Conservation (phyloP, 495 filamentous ascomycete genomes). For the Copromyces sp. region DNA sequence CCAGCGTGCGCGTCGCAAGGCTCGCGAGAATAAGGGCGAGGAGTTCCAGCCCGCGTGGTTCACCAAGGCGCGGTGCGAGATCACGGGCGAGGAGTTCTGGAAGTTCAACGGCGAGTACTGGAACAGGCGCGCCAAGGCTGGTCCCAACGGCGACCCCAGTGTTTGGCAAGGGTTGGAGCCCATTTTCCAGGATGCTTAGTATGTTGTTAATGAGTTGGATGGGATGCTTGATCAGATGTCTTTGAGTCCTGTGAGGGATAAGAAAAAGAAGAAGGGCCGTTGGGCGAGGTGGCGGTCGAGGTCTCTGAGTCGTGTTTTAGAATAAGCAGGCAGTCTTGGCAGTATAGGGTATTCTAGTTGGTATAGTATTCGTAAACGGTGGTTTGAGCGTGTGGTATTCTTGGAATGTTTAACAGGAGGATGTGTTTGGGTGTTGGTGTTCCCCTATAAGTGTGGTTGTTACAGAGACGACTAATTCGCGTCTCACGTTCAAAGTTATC, state of each 20-base stretch:
- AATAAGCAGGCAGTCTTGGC: background rate
- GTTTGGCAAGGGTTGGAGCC: constrained; percentile 43
- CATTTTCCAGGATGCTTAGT: constrained; percentile 22
- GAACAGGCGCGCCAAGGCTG: constrained; percentile 52
- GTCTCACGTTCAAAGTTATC: background rate
- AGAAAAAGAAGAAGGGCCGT: background rate
- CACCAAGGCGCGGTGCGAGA: constrained; percentile 51
- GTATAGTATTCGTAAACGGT: background rate
- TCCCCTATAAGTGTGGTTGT: background rate
- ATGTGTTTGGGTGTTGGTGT: background rate
- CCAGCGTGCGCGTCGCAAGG: constrained; percentile 67
- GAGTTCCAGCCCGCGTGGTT: constrained; percentile 87
- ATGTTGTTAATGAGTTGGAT: background rate
- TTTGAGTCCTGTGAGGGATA: background rate
- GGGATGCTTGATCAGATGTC: background rate
- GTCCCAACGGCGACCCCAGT: constrained; percentile 27
- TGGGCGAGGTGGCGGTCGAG: background rate
- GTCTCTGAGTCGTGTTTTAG: background rate
- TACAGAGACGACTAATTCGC: background rate
- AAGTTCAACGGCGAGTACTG: constrained; percentile 82
- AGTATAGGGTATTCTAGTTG: background rate
- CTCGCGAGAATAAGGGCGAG: constrained; percentile 64
- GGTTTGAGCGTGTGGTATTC: background rate
- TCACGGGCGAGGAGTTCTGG: constrained; percentile 90
- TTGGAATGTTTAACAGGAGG: background rate